phyloP scores from a whole-genome alignment of 148 eudicot species.

The Vaccinium myrtillus region DNA sequence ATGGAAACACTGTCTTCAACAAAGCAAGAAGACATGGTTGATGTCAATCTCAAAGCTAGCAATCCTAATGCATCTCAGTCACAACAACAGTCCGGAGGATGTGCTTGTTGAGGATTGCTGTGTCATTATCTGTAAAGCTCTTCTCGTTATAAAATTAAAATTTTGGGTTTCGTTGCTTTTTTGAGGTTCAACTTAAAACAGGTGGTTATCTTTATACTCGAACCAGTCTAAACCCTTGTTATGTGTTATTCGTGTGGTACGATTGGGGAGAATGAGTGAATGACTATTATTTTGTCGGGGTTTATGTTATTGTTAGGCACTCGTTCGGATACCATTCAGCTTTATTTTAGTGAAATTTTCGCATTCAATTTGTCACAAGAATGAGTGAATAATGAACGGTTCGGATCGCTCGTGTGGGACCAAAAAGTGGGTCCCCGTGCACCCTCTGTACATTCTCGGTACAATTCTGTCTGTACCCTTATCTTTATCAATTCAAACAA shows the following conservation, averaged over 20 bases:
- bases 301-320: neutral
- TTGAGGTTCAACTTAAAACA: neutral
- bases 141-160: neutral
- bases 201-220: neutral
- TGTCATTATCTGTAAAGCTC: constrained; percentile 12
- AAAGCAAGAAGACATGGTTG: constrained; percentile 60
- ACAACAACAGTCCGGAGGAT: constrained; percentile 46
- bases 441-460: too few species aligned
- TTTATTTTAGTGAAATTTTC: constrained; percentile 10
- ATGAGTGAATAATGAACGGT: too few species aligned
- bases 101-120: constrained; percentile 30
- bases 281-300: neutral
- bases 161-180: neutral
- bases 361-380: neutral
- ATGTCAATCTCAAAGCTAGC: constrained; percentile 53
- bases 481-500: too few species aligned
- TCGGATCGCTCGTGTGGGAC: too few species aligned
- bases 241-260: neutral
- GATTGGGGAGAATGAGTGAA: neutral
- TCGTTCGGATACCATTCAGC: neutral
- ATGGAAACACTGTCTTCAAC: constrained; percentile 57
- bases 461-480: too few species aligned
- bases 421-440: too few species aligned
- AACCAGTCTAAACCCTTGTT: neutral
- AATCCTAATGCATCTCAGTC: constrained; percentile 39